These are phyloP conservation scores for Nepenthes mirabilis DNA, from an alignment of 148 eudicot species.

Conservation along the genomic window DNA sequence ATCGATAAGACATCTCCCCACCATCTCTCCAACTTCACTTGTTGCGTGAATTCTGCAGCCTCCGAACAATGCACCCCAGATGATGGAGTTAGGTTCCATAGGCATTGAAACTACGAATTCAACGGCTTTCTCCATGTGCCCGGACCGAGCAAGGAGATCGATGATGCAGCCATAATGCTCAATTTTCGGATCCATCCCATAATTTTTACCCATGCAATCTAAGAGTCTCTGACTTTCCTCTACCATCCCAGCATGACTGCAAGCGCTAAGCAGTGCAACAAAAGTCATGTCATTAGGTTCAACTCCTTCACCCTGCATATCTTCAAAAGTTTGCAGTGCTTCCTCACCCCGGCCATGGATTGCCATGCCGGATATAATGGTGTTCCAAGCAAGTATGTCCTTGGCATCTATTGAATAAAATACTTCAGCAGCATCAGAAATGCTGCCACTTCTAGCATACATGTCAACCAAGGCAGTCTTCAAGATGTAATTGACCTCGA, in stretches of 20 bases:
- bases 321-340: slow-evolving; percentile 9
- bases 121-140: slow-evolving; percentile 19
- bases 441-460: slow-evolving; percentile 21
- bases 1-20: slow-evolving; percentile 15
- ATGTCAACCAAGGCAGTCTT: slow-evolving; percentile 24
- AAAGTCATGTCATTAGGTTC: slow-evolving; percentile 20
- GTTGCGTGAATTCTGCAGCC: slow-evolving; percentile 18
- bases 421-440: slow-evolving; percentile 10
- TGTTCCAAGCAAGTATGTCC: slow-evolving; percentile 22
- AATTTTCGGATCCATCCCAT: slow-evolving; percentile 16
- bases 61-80: slow-evolving; percentile 24
- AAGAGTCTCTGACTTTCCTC: slow-evolving; percentile 18
- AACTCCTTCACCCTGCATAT: slow-evolving; percentile 16
- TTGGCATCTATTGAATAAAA: slow-evolving; percentile 13
- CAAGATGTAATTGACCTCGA: slow-evolving; percentile 14
- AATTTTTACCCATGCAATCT: slow-evolving; percentile 12
- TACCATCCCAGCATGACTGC: slow-evolving; percentile 21
- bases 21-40: slow-evolving; percentile 13
- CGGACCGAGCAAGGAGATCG: slow-evolving; percentile 25
- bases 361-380: slow-evolving; percentile 21
- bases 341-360: slow-evolving; percentile 17
- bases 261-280: slow-evolving; percentile 19
- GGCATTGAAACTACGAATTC: slow-evolving; percentile 19
- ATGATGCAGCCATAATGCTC: slow-evolving; percentile 21
- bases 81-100: slow-evolving; percentile 20